A percentile compares a stretch with the other conserved stretches of the same genome.
These are phyloP conservation scores for Didymella pomorum DNA, from an alignment of 2,329 filamentous ascomycete species.

Conservation along the genomic window DNA sequence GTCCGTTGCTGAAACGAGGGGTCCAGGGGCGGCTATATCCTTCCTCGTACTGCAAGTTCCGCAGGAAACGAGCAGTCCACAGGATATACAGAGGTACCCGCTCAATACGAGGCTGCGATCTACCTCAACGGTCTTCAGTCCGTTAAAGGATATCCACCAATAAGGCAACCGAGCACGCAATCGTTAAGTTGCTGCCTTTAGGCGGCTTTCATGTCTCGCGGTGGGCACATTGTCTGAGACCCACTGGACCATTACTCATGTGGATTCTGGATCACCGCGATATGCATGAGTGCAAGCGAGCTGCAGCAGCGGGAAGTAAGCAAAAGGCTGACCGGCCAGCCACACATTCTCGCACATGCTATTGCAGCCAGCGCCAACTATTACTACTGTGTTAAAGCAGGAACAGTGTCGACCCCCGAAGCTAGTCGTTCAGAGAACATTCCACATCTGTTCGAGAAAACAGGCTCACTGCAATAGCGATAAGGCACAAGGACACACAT, in stretches of 20 bases:
- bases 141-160: slow-evolving; percentile 12
- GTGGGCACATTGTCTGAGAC: slow-evolving; percentile 1
- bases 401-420: slow-evolving; percentile 8
- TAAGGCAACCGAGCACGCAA: slow-evolving; percentile 16
- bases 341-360: slow-evolving; percentile 4
- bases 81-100: slow-evolving; percentile 1
- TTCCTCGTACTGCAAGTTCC: background rate
- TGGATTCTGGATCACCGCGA: slow-evolving; percentile 1
- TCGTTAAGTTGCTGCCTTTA: background rate
- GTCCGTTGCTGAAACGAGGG: slow-evolving; percentile 13
- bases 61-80: background rate
- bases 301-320: slow-evolving; percentile 13
- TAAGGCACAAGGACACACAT: slow-evolving; percentile 7
- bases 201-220: background rate
- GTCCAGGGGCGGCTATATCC: slow-evolving; percentile 13
- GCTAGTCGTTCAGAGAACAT: slow-evolving; percentile 10
- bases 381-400: slow-evolving; percentile 3
- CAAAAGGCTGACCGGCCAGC: slow-evolving; percentile 1
- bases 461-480: background rate
- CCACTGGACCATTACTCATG: slow-evolving; percentile 3
- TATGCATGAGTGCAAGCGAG: slow-evolving; percentile 12
- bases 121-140: slow-evolving; percentile 11
- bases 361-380: background rate
- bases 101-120: slow-evolving; percentile 17
- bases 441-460: slow-evolving; percentile 5